Conservation (phyloP, 306 rosid genomes). For the Fagus crenata region DNA sequence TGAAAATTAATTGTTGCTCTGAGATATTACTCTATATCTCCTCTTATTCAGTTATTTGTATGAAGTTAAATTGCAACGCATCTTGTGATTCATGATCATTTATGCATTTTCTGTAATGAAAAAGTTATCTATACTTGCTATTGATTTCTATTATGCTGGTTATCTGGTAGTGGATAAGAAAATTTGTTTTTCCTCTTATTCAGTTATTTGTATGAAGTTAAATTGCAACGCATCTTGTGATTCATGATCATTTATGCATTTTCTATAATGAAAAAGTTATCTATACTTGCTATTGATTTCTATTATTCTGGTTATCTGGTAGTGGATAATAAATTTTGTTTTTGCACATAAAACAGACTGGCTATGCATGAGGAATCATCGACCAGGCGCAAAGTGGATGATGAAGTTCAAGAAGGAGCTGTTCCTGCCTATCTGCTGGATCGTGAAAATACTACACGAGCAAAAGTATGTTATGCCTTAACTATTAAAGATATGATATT, state of each 20-base stretch:
- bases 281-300: not conserved
- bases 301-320: not conserved
- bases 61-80: not conserved
- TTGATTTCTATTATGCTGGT: not conserved
- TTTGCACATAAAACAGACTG: constrained; percentile 47
- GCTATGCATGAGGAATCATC: constrained; percentile 88
- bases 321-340: not conserved
- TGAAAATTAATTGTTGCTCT: not conserved
- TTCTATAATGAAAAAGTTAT: not conserved
- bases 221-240: not conserved
- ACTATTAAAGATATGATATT: not conserved
- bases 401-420: constrained; percentile 80
- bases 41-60: not conserved
- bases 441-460: constrained; percentile 81
- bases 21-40: not conserved
- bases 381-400: constrained; percentile 75
- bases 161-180: not conserved
- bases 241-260: not conserved
- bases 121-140: not conserved
- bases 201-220: not conserved
- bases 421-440: constrained; percentile 81
- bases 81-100: not conserved
- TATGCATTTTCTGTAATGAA: not conserved
- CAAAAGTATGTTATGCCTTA: constrained; percentile 49
- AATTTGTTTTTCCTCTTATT: not conserved